Evolutionary conservation across 2,329 filamentous ascomycete species (phyloP).

Genomic region (Trichoderma semiorbis): DNA sequence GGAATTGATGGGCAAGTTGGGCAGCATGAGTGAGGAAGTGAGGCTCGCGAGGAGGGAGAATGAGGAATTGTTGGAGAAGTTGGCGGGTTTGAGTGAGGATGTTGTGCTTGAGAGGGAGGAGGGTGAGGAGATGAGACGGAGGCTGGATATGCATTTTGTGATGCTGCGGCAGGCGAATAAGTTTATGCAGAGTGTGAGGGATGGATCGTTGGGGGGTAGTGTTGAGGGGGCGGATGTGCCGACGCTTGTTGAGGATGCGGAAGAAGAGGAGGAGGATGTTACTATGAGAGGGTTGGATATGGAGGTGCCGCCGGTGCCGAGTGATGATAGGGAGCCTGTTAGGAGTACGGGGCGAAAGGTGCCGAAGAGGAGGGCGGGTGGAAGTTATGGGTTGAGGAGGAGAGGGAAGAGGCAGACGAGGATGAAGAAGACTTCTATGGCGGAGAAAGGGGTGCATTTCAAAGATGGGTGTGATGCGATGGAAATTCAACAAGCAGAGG

Average conservation of each 20-base stretch:
- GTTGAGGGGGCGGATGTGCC: not conserved
- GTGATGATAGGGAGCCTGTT: not conserved
- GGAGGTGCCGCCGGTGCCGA: not conserved
- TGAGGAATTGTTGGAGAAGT: not conserved
- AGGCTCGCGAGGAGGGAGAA: not conserved
- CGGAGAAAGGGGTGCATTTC: not conserved
- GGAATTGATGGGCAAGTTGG: constrained; percentile 17
- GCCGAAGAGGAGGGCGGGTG: not conserved
- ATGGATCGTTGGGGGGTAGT: constrained; percentile 5
- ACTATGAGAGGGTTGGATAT: not conserved
- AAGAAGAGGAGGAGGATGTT: not conserved
- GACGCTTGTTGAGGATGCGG: not conserved
- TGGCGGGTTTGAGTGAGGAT: not conserved
- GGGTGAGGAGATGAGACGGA: constrained; percentile 18
- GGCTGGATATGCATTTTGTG: constrained; percentile 22
- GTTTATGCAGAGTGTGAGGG: constrained; percentile 23
- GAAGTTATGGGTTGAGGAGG: not conserved
- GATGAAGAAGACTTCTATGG: not conserved
- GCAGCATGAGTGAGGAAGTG: constrained; percentile 16
- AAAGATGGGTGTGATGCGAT: not conserved
- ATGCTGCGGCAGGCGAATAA: constrained; percentile 24
- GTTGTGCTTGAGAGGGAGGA: constrained; percentile 1
- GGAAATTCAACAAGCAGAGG: not conserved
- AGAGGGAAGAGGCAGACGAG: not conserved
- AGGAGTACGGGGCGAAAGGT: not conserved